Conservation (phyloP, 768 basidiomycete species). For the Leccinellum rugosiceps region DNA sequence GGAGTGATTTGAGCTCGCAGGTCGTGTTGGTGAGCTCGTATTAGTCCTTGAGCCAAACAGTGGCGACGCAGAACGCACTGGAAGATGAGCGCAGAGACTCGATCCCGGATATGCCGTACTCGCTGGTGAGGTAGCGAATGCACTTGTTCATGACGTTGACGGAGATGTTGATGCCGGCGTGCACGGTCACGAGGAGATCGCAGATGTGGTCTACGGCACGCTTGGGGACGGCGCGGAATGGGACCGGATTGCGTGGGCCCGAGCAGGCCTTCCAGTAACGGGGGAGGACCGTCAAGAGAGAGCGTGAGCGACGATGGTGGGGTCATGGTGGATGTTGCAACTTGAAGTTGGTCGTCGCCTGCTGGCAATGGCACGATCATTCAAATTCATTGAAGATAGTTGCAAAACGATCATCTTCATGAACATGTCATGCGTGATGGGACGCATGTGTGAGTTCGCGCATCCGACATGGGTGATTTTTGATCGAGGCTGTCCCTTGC, state of each 20-base stretch:
- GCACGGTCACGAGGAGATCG: conserved; percentile 52
- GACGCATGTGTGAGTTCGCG: no score
- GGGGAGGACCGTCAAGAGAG: conserved; percentile 68
- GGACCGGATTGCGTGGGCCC: conserved; percentile 48
- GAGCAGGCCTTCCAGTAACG: conserved; percentile 68
- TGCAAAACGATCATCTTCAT: no score
- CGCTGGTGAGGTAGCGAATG: conserved; percentile 82
- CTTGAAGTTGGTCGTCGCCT: no score
- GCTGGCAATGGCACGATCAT: no score
- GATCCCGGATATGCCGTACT: conserved; percentile 70
- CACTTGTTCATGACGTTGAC: conserved; percentile 63
- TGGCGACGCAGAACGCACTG: conserved; percentile 41
- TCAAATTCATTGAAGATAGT: no score
- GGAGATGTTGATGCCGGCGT: conserved; percentile 65
- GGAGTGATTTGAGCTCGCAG: conserved; percentile 67
- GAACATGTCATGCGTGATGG: no score
- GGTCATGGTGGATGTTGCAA: conserved; percentile 43
- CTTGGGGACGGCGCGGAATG: conserved; percentile 55
- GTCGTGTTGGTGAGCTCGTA: conserved; percentile 74
- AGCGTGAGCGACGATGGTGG: conserved; percentile 37
- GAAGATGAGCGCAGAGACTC: conserved; percentile 84
- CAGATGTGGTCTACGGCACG: conserved; percentile 53
- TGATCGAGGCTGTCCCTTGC: no score
- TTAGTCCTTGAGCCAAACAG: conserved; percentile 50
- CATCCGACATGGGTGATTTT: no score